These are phyloP conservation scores for Quambalaria eucalypti DNA, from an alignment of 1,284 basidiomycete species.

Conservation along the genomic window DNA sequence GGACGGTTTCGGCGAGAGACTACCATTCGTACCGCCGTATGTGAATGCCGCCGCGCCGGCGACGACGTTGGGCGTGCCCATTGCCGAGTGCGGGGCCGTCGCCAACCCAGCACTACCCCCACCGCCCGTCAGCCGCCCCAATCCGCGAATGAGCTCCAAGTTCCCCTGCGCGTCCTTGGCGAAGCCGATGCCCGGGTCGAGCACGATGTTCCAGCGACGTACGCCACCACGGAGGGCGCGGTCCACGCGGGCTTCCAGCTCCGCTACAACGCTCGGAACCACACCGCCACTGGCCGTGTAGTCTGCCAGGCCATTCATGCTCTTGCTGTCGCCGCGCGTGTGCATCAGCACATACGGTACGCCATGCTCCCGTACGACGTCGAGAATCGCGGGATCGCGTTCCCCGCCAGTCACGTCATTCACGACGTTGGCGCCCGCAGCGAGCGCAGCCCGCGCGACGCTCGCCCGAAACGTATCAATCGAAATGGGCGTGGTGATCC, in stretches of 20 bases:
- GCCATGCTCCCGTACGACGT: constrained; percentile 57
- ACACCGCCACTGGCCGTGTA: constrained; percentile 62
- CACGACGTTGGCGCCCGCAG: constrained; percentile 81
- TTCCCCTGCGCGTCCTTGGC: constrained; percentile 77
- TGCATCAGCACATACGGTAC: constrained; percentile 81
- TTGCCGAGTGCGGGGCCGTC: background rate
- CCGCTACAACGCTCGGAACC: constrained; percentile 62
- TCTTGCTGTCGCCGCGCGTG: constrained; percentile 64
- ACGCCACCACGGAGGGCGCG: constrained; percentile 68
- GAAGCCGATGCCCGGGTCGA: constrained; percentile 91
- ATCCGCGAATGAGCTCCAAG: constrained; percentile 52
- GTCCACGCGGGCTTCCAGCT: constrained; percentile 65
- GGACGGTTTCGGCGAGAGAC: background rate
- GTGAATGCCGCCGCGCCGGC: background rate
- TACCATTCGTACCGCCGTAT: background rate
- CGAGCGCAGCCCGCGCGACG: constrained; percentile 68
- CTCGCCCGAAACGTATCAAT: constrained; percentile 83
- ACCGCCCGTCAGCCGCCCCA: constrained; percentile 7
- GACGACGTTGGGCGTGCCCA: background rate
- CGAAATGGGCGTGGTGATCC: constrained; percentile 59
- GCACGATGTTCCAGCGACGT: constrained; percentile 77
- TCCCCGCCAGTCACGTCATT: constrained; percentile 84
- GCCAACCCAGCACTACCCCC: background rate
- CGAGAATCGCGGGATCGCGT: constrained; percentile 56
- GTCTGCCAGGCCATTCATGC: constrained; percentile 48